Evolutionary conservation across 1,284 basidiomycete genomes (phyloP).

Genomic region (Mycosarcoma mackinlayi): DNA sequence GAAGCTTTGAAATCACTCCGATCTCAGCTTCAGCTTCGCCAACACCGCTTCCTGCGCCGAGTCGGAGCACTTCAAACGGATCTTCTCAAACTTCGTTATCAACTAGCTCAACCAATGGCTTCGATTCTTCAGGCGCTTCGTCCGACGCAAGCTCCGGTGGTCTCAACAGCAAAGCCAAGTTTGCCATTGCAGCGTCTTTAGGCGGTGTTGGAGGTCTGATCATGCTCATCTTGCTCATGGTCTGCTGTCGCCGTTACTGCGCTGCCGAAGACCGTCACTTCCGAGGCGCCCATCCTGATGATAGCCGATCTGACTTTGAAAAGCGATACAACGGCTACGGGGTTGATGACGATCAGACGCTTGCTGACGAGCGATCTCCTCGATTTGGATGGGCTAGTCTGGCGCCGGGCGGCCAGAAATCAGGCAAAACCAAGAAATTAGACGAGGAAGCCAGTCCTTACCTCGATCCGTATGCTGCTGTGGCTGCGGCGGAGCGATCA

Average conservation of each 20-base stretch:
- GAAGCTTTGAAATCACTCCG: conserved; percentile 22
- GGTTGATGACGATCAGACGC: conserved; percentile 49
- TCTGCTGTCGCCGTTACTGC: conserved; percentile 52
- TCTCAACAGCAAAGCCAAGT: conserved; percentile 40
- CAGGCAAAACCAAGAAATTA: conserved; percentile 23
- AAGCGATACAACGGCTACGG: conserved; percentile 18
- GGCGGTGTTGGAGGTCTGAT: conserved; percentile 53
- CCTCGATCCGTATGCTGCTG: conserved; percentile 26
- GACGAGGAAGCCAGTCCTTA: conserved; percentile 43
- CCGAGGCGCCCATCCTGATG: conserved; percentile 30
- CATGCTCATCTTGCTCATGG: conserved; percentile 51
- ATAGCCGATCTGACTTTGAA: conserved; percentile 18
- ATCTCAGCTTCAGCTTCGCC: conserved; percentile 8
- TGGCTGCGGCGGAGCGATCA: conserved; percentile 17
- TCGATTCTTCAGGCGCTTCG: conserved; percentile 11
- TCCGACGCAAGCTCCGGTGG: conserved; percentile 17
- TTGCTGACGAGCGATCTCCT: conserved; percentile 42
- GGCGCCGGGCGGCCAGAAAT: conserved; percentile 20
- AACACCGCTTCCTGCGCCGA: conserved; percentile 20
- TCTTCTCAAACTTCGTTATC: conserved; percentile 1
- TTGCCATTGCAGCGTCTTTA: conserved; percentile 51
- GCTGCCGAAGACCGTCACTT: conserved; percentile 51
- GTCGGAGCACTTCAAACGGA: background rate
- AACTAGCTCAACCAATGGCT: conserved; percentile 13
- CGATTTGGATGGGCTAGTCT: conserved; percentile 35